Conservation (phyloP, 148 eudicot genomes). For the Pharnaceum exiguum region DNA sequence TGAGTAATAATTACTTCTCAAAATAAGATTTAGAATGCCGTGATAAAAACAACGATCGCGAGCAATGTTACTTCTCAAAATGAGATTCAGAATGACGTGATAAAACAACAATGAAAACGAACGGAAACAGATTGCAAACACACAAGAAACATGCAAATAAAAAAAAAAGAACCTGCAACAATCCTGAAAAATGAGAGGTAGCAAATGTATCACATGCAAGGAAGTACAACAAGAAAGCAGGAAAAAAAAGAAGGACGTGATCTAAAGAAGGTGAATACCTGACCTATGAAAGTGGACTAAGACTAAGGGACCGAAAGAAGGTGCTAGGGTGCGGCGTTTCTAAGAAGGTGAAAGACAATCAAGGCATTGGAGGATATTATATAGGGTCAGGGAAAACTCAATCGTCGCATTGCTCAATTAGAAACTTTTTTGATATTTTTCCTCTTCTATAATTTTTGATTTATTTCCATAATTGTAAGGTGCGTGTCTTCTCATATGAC, state of each 20-base stretch:
- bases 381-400: not conserved
- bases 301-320: not conserved
- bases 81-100: too few relatives aligned
- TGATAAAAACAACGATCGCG: too few relatives aligned
- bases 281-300: not conserved
- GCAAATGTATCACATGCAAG: not conserved
- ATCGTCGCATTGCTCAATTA: not conserved
- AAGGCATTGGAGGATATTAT: slow-evolving; percentile 1
- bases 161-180: not conserved
- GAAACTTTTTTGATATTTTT: not conserved
- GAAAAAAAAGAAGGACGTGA: not conserved
- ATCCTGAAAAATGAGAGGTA: not conserved
- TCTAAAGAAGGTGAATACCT: slow-evolving; percentile 2
- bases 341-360: not conserved
- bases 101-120: too few relatives aligned
- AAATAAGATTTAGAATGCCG: too few relatives aligned
- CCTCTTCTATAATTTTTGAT: not conserved
- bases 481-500: not conserved
- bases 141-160: not conserved
- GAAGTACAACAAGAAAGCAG: not conserved
- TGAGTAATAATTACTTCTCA: too few relatives aligned
- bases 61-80: too few relatives aligned
- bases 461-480: too few relatives aligned
- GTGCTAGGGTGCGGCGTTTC: not conserved
- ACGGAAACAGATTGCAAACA: not conserved